Percentiles rank a stretch among this genome's conserved stretches.
These are phyloP conservation scores for Paspalum notatum DNA, from an alignment of 176 grass and related monocot genomes.

Conservation along the genomic window DNA sequence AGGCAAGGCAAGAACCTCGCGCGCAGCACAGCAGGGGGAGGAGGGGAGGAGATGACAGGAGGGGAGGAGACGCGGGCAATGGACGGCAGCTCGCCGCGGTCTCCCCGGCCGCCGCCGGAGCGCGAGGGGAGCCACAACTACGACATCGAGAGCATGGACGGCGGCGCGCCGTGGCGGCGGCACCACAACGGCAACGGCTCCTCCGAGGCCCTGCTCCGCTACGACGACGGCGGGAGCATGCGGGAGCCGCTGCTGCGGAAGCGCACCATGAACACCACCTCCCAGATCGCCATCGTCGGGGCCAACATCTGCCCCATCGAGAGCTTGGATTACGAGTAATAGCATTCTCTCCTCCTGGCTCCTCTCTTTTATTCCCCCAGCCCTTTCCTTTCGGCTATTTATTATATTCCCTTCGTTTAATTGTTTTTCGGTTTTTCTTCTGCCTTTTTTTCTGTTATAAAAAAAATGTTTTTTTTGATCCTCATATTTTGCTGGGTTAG, in stretches of 20 bases:
- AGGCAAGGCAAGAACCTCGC: neutral
- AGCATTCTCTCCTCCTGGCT: neutral
- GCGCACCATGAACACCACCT: constrained; percentile 81
- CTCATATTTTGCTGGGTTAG: neutral
- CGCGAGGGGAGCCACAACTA: constrained; percentile 51
- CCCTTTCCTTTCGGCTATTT: neutral
- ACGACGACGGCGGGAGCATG: constrained; percentile 40
- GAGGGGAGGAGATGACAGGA: neutral
- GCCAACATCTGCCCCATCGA: constrained; percentile 85
- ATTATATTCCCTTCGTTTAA: neutral
- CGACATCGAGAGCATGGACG: constrained; percentile 52
- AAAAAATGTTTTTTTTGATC: neutral
- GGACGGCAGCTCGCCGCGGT: constrained; percentile 39
- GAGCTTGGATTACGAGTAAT: constrained; percentile 92
- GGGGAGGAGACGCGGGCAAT: neutral
- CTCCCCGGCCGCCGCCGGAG: constrained; percentile 32
- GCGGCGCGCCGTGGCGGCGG: neutral
- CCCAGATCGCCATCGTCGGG: constrained; percentile 88
- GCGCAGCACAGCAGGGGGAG: neutral
- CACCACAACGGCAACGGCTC: constrained; percentile 8
- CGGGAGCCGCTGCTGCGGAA: constrained; percentile 71
- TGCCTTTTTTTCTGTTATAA: neutral
- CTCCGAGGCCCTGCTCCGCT: constrained; percentile 45
- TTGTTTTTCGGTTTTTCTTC: neutral
- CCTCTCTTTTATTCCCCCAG: neutral